Evolutionary conservation across 768 basidiomycete genomes (phyloP).

Genomic region (Porphyrellus cyaneotinctus): DNA sequence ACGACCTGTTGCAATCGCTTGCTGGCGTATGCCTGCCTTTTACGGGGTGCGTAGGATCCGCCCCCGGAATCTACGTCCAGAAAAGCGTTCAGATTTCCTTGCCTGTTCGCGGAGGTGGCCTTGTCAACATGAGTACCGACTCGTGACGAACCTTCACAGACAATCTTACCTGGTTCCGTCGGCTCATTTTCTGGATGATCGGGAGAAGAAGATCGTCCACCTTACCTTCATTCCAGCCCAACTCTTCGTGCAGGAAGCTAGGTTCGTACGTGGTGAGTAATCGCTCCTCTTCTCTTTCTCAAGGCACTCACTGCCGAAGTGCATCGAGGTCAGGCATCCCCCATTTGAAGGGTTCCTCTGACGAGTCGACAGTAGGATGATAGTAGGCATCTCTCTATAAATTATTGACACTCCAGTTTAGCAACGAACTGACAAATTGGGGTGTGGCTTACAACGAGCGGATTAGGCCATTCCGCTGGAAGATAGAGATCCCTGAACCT

Average conservation of each 20-base stretch:
- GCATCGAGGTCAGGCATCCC: conserved; percentile 94
- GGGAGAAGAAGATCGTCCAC: conserved; percentile 90
- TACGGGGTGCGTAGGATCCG: conserved; percentile 70
- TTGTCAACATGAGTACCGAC: conserved; percentile 25
- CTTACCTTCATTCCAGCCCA: conserved; percentile 78
- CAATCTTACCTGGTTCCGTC: conserved; percentile 62
- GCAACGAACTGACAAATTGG: conserved; percentile 2
- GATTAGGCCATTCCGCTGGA: conserved; percentile 83
- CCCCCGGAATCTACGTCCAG: conserved; percentile 67
- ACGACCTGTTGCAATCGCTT: conserved; percentile 86
- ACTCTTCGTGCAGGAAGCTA: conserved; percentile 72
- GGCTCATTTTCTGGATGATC: conserved; percentile 85
- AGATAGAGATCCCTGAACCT: conserved; percentile 82
- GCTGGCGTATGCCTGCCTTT: conserved; percentile 77
- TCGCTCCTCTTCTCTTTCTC: background rate
- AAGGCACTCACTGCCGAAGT: conserved; percentile 62
- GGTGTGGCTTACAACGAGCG: conserved; percentile 66
- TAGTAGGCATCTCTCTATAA: conserved; percentile 86
- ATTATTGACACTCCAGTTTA: conserved; percentile 1
- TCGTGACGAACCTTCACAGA: background rate
- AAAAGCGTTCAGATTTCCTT: conserved; percentile 72
- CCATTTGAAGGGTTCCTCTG: conserved; percentile 95
- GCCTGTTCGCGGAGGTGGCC: conserved; percentile 65
- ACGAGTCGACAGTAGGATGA: conserved; percentile 85
- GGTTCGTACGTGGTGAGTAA: conserved; percentile 9